Evolutionary conservation across 2,329 filamentous ascomycete species (phyloP), one percentile per base, ranked within the genome.

Genomic region (Aspergillus sp.): DNA sequence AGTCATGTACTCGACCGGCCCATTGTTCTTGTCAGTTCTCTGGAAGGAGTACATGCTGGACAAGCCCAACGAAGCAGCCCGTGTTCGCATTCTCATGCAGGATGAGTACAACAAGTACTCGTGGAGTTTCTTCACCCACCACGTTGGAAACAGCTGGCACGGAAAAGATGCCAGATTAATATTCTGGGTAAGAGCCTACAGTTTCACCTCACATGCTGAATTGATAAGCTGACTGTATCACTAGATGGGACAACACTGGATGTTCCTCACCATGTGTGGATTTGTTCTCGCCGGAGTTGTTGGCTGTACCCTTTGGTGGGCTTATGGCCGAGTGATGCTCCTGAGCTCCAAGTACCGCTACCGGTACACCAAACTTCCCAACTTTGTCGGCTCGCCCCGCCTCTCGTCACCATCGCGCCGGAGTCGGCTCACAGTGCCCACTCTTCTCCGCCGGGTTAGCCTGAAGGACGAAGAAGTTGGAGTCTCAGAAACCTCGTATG

Each of bases 1-100:
- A 26, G 84, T 90, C 56, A 90, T 90, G 87, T 83, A 85, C 37
- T 82, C 81, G 7, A 87, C 87, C 0, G 86, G 86, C 0, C 86
- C 86, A 0, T 70, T 90, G 28, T 90, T 88, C 69, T 67, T 90
- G 37, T 87, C 81, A 44, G 78, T 90, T 33, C 77, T 88, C 47
- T 86, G 86, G 83, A 82, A 86, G 59, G 81, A 88, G 62, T 90
- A 86, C 64, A 81, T 82, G 62, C 72, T 75, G 30, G 56, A 61
- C 6, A 56, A 62, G 26, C 63, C 68, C 2, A 56, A 59, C 35
- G 67, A 67, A 36, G 35, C 74, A 66, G 56, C 76, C n/a, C 73
- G 81, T 29, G 76, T 88, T 5, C 73, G 84, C 44, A 76, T 88
- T 37, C 68, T 88, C 42, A 86, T 86, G 75, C 80, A 78, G 10